phyloP scores from a whole-genome alignment of 2,329 filamentous ascomycete species.

The Pseudogymnoascus sp. region DNA sequence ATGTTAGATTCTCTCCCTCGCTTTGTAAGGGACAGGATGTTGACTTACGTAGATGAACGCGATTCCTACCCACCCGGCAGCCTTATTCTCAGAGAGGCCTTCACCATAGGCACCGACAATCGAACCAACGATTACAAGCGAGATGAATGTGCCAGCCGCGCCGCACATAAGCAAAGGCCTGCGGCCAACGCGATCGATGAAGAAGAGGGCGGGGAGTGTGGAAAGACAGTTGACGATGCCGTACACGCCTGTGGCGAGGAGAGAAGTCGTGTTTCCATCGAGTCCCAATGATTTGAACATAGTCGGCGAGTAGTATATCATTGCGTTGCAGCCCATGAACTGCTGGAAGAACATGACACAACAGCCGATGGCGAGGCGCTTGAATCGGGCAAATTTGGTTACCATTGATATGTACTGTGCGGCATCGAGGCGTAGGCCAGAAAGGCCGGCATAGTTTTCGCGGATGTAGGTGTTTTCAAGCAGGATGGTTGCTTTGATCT shows the following conservation, averaged over 20 bases:
- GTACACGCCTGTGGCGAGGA: constrained; percentile 52
- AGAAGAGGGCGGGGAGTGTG: constrained; percentile 33
- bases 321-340: constrained; percentile 25
- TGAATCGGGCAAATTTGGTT: constrained; percentile 18
- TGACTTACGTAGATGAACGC: constrained; percentile 46
- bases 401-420: constrained; percentile 18
- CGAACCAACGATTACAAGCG: constrained; percentile 49
- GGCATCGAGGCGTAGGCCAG: constrained; percentile 16
- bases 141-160: constrained; percentile 44
- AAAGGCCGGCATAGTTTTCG: constrained; percentile 40
- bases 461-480: constrained; percentile 49
- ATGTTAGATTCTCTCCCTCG: not conserved
- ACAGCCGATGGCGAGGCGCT: constrained; percentile 19
- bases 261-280: constrained; percentile 36
- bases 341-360: constrained; percentile 30
- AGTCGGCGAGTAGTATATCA: constrained; percentile 37
- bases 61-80: constrained; percentile 52
- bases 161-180: constrained; percentile 36
- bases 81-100: constrained; percentile 39
- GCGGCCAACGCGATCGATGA: constrained; percentile 30
- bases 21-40: not conserved
- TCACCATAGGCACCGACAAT: constrained; percentile 45
- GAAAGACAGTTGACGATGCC: constrained; percentile 48
- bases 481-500: constrained; percentile 52
- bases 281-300: constrained; percentile 41